phyloP scores from a whole-genome alignment of 805 yeast genomes.

The Kodamaea restingae region DNA sequence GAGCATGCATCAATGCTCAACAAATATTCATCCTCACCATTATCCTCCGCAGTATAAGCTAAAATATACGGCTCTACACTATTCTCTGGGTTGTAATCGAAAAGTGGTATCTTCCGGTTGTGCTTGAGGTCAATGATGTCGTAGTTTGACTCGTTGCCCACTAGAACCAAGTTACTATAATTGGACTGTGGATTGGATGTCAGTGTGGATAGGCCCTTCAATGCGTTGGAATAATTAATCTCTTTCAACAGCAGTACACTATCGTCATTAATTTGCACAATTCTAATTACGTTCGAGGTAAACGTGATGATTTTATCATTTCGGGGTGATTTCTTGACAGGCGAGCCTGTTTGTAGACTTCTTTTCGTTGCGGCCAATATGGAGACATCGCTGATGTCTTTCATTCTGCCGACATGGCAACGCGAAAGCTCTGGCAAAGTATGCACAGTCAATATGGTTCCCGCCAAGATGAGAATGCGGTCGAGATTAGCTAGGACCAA shows the following conservation, averaged over 20 bases:
- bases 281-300: conserved; percentile 27
- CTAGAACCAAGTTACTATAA: conserved; percentile 28
- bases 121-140: conserved; percentile 36
- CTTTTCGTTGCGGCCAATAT: conserved; percentile 9
- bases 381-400: conserved; percentile 33
- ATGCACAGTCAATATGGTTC: conserved; percentile 23
- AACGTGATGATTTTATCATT: conserved; percentile 30
- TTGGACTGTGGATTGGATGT: conserved; percentile 22
- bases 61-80: conserved; percentile 21
- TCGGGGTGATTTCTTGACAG: conserved; percentile 2
- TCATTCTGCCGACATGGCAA: conserved; percentile 32
- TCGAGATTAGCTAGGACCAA: conserved; percentile 23
- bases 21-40: conserved; percentile 26
- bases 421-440: conserved; percentile 39
- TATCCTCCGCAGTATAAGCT: conserved; percentile 14
- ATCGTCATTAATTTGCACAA: conserved; percentile 26
- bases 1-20: conserved; percentile 33
- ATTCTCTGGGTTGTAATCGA: conserved; percentile 22
- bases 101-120: conserved; percentile 31
- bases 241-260: conserved; percentile 31
- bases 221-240: conserved; percentile 27
- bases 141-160: conserved; percentile 31
- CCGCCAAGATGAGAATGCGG: conserved; percentile 24
- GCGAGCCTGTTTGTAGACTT: neutral
- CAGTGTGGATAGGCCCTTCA: conserved; percentile 24